A percentile compares a stretch with the other conserved stretches of the same genome.
Evolutionary conservation across 805 yeast species (phyloP).

Genomic region (Candida pseudoglaebosa): DNA sequence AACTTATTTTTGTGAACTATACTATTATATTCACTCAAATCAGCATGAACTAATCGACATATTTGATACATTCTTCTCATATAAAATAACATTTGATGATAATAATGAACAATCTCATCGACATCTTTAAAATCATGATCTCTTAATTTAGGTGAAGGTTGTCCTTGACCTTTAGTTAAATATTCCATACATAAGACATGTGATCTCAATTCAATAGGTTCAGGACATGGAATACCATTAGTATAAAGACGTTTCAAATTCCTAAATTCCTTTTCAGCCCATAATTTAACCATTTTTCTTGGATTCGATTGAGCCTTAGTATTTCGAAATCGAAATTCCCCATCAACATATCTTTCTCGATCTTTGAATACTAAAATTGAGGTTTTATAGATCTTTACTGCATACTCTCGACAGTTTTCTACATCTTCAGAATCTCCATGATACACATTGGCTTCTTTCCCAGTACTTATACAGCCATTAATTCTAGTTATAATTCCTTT

Average conservation of each 20-base stretch:
- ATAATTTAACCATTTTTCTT: constrained; percentile 91
- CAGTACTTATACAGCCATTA: constrained; percentile 93
- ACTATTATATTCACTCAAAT: constrained; percentile 89
- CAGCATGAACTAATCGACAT: constrained; percentile 94
- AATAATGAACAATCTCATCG: constrained; percentile 62
- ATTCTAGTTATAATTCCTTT: constrained; percentile 80
- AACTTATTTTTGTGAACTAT: constrained; percentile 76
- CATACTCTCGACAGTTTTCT: constrained; percentile 52
- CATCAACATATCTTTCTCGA: constrained; percentile 92
- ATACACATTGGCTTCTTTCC: constrained; percentile 98
- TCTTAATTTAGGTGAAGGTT: constrained; percentile 85
- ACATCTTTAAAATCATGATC: constrained; percentile 74
- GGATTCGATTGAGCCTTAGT: constrained; percentile 86
- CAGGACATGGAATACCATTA: constrained; percentile 88
- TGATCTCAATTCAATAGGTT: constrained; percentile 81
- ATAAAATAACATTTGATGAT: constrained; percentile 74
- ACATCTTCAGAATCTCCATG: constrained; percentile 60
- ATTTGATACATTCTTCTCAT: constrained; percentile 85
- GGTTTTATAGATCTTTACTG: constrained; percentile 93
- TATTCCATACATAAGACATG: constrained; percentile 96
- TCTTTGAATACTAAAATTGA: constrained; percentile 96
- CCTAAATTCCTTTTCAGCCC: constrained; percentile 98
- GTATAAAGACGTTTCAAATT: constrained; percentile 78
- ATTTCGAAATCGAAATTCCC: constrained; percentile 89
- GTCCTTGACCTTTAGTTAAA: constrained; percentile 71